Evolutionary conservation across 306 rosid species (phyloP).

Genomic region (Hippophae rhamnoides): DNA sequence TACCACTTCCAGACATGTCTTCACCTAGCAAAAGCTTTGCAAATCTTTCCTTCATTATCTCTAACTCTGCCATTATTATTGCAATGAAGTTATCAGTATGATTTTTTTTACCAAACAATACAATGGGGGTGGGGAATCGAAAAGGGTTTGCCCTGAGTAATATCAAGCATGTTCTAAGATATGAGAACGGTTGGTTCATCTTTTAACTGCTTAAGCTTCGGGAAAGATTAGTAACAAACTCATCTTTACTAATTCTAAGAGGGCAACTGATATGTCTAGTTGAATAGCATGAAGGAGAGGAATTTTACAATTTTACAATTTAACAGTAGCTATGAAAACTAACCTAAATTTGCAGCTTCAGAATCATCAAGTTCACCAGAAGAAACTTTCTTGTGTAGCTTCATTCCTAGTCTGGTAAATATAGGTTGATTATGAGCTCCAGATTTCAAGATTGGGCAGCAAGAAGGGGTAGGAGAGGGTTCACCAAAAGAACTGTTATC

Average conservation of each 20-base stretch:
- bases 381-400: conserved; percentile 23
- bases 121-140: neutral
- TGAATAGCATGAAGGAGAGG: too few species aligned
- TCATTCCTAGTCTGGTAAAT: conserved; percentile 44
- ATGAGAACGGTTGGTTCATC: too few species aligned
- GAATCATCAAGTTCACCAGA: conserved; percentile 39
- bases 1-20: conserved; percentile 98
- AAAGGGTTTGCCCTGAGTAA: conserved; percentile 1
- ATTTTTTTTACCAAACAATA: neutral
- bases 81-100: conserved; percentile 14
- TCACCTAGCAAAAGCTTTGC: conserved; percentile 86
- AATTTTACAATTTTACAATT: too few species aligned
- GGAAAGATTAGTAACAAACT: too few species aligned
- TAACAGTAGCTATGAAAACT: conserved; percentile 5
- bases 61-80: conserved; percentile 40
- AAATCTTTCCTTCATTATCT: conserved; percentile 80
- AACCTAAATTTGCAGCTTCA: conserved; percentile 60
- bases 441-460: conserved; percentile 36
- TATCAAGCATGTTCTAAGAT: neutral
- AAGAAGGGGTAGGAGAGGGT: conserved; percentile 37
- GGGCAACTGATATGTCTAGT: too few species aligned
- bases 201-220: too few species aligned
- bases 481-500: conserved; percentile 49
- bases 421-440: conserved; percentile 24
- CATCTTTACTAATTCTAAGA: too few species aligned